These are phyloP conservation scores for Talaromyces ruber DNA, from an alignment of 495 filamentous ascomycete species.

Conservation along the genomic window DNA sequence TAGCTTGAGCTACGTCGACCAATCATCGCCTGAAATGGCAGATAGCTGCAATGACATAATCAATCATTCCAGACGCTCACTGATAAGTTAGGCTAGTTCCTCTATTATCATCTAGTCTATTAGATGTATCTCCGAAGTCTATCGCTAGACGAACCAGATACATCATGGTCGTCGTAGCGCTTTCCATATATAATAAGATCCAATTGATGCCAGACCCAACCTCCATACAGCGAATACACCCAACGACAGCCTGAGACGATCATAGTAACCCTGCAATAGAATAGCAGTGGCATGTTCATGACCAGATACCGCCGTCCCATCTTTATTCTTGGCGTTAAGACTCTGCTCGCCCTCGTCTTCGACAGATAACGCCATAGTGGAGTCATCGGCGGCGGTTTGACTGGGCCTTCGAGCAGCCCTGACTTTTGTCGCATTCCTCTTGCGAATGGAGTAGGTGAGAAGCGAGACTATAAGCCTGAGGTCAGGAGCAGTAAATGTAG, in stretches of 20 bases:
- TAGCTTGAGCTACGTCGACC: neutral
- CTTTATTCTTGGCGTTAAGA: neutral
- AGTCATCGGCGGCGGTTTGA: slow-evolving; percentile 34
- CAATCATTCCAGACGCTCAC: neutral
- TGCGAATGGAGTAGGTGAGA: slow-evolving; percentile 52
- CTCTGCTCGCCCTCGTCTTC: slow-evolving; percentile 9
- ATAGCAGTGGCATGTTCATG: slow-evolving; percentile 43
- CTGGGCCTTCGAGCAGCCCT: slow-evolving; percentile 28
- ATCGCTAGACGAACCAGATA: neutral
- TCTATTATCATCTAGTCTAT: neutral
- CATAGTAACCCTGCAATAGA: slow-evolving; percentile 64
- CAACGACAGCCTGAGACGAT: slow-evolving; percentile 51
- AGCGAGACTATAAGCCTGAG: slow-evolving; percentile 51
- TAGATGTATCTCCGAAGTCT: neutral
- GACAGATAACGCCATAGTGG: slow-evolving; percentile 32
- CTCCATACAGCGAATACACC: slow-evolving; percentile 39
- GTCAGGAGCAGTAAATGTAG: slow-evolving; percentile 64
- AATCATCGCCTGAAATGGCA: neutral
- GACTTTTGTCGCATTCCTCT: slow-evolving; percentile 38
- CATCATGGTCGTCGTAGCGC: slow-evolving; percentile 14
- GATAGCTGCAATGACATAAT: neutral
- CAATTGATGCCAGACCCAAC: slow-evolving; percentile 22
- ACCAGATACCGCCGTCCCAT: neutral
- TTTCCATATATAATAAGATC: slow-evolving; percentile 23
- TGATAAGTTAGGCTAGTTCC: neutral